Percentiles rank a stretch among this genome's conserved stretches.
Evolutionary conservation across 208 protist species (phyloP).

Genomic region (Porcisia hertigi): DNA sequence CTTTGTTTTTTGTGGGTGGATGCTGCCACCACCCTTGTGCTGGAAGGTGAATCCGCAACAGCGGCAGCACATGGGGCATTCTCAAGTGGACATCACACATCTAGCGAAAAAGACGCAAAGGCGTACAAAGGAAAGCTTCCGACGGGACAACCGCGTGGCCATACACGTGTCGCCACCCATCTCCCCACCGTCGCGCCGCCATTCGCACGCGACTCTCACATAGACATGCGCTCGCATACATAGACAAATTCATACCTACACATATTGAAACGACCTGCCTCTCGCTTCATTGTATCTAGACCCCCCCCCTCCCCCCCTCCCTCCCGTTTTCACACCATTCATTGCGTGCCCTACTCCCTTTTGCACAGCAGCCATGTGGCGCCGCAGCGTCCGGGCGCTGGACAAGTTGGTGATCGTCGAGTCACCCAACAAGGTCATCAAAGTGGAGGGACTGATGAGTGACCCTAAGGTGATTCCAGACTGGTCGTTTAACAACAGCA

Average conservation of each 20-base stretch:
- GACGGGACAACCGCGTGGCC: neutral
- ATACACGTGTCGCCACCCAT: neutral
- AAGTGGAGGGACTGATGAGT: conserved; percentile 84
- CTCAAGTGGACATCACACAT: neutral
- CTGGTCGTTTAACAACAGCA: conserved; percentile 71
- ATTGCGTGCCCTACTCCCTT: neutral
- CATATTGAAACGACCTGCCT: neutral
- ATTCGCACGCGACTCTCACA: neutral
- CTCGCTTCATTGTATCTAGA: neutral
- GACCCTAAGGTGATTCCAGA: conserved; percentile 79
- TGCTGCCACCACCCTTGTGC: too few relatives aligned
- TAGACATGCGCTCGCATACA: conserved; percentile 1
- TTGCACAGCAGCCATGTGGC: conserved; percentile 35
- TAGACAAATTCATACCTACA: conserved; percentile 2
- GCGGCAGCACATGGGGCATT: neutral
- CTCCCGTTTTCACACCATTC: neutral
- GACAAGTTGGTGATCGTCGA: conserved; percentile 92
- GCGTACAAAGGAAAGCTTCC: neutral
- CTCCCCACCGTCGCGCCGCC: neutral
- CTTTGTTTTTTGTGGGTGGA: too few relatives aligned
- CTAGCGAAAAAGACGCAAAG: neutral
- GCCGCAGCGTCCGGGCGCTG: conserved; percentile 46
- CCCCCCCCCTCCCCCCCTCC: neutral
- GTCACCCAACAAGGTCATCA: conserved; percentile 92
- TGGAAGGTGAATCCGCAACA: neutral